These are phyloP conservation scores for Colletotrichum scovillei DNA, from an alignment of 2,329 filamentous ascomycete genomes.

Conservation along the genomic window DNA sequence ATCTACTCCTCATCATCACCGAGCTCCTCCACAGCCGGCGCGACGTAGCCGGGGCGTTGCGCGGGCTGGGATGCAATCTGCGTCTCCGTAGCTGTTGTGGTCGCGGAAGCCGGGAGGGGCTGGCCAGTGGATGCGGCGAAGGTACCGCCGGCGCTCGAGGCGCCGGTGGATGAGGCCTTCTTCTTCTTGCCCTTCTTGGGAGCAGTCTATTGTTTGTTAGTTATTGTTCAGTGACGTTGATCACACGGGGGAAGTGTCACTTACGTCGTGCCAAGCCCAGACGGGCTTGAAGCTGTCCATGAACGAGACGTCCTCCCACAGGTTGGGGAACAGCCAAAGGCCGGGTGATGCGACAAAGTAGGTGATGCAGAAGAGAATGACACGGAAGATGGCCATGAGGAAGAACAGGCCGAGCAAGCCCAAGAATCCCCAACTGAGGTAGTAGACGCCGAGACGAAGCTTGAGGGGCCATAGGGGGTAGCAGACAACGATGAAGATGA, in stretches of 20 bases:
- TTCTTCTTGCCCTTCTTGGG: constrained; percentile 70
- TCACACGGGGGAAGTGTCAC: constrained; percentile 38
- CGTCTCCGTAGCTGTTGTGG: constrained; percentile 67
- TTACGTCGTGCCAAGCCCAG: constrained; percentile 98
- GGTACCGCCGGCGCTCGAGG: constrained; percentile 49
- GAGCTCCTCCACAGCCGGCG: constrained; percentile 66
- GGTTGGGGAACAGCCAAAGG: constrained; percentile 97
- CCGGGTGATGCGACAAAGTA: constrained; percentile 87
- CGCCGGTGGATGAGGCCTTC: constrained; percentile 50
- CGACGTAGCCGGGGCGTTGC: constrained; percentile 56
- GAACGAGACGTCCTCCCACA: constrained; percentile 99
- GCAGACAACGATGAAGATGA: constrained; percentile 89
- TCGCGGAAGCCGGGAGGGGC: constrained; percentile 62
- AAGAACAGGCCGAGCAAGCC: constrained; percentile 94
- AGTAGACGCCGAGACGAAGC: constrained; percentile 94
- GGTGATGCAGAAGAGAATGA: constrained; percentile 93
- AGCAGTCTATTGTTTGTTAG: constrained; percentile 44
- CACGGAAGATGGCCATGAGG: constrained; percentile 94
- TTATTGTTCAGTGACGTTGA: background rate
- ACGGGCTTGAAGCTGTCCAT: constrained; percentile 96
- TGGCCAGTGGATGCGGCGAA: constrained; percentile 67
- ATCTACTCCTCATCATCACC: constrained; percentile 61
- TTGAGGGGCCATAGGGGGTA: constrained; percentile 97
- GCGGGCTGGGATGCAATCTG: constrained; percentile 58
- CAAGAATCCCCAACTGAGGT: constrained; percentile 93